Conservation (phyloP, 768 basidiomycete genomes). For the Myochromella boudieri region DNA sequence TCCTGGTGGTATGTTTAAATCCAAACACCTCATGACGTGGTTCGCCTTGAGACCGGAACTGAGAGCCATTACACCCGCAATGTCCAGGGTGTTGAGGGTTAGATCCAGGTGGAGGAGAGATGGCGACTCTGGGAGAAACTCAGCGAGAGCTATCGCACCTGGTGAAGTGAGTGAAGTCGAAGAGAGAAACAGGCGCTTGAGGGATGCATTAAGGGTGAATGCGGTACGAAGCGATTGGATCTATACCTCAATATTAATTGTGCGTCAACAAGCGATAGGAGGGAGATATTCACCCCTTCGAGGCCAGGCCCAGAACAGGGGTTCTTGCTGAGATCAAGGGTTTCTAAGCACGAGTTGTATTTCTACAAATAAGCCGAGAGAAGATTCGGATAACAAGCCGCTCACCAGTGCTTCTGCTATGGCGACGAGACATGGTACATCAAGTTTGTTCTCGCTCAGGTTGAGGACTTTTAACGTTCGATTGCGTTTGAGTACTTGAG, state of each 20-base stretch:
- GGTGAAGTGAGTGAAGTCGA: constrained; percentile 76
- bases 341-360: constrained; percentile 93
- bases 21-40: constrained; percentile 85
- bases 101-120: constrained; percentile 91
- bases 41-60: constrained; percentile 84
- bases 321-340: constrained; percentile 89
- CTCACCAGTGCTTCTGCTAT: constrained; percentile 89
- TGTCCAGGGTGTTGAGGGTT: constrained; percentile 78
- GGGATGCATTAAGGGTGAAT: constrained; percentile 86
- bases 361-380: constrained; percentile 51
- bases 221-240: constrained; percentile 88
- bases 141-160: constrained; percentile 93
- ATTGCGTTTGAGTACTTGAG: constrained; percentile 95
- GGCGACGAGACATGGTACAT: constrained; percentile 71
- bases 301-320: constrained; percentile 88
- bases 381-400: constrained; percentile 10
- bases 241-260: constrained; percentile 30
- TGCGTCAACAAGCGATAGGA: neutral
- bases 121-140: constrained; percentile 90
- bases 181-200: constrained; percentile 91
- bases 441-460: constrained; percentile 92
- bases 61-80: constrained; percentile 93
- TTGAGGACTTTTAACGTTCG: constrained; percentile 93
- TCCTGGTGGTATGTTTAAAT: constrained; percentile 86
- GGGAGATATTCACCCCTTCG: constrained; percentile 76